A percentile compares a stretch with the other conserved stretches of the same genome.
Conservation (phyloP, 2,329 filamentous ascomycete species). For the Sphaerulina vaccinii region DNA sequence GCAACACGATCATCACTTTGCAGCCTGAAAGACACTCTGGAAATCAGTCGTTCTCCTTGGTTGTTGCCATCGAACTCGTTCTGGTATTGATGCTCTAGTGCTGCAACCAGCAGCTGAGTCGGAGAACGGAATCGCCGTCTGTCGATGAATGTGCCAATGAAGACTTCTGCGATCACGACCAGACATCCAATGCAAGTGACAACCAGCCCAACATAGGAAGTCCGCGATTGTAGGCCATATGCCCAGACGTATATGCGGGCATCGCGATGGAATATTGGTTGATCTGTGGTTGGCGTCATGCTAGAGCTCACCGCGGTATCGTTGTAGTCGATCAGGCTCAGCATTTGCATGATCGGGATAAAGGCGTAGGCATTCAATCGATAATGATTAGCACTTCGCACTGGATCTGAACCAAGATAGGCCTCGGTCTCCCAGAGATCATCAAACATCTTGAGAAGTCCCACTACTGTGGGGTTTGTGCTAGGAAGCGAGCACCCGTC, state of each 20-base stretch:
- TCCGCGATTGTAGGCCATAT: constrained; percentile 27
- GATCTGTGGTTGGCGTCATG: neutral
- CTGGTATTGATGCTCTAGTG: constrained; percentile 27
- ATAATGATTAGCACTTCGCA: neutral
- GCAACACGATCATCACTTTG: constrained; percentile 12
- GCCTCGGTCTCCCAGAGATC: too few relatives aligned
- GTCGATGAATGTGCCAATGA: constrained; percentile 20
- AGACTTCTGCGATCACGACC: constrained; percentile 24
- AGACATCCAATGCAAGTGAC: constrained; percentile 21
- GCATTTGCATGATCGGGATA: constrained; percentile 12
- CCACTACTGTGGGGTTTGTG: neutral
- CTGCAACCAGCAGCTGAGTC: constrained; percentile 28
- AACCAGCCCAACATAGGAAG: constrained; percentile 23
- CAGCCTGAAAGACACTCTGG: constrained; percentile 22
- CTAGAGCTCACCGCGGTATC: neutral
- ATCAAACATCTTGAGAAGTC: neutral
- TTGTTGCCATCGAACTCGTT: constrained; percentile 25
- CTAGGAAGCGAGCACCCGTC: neutral
- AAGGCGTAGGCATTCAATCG: neutral
- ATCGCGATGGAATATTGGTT: constrained; percentile 12
- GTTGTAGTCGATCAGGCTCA: constrained; percentile 28
- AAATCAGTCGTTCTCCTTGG: constrained; percentile 22
- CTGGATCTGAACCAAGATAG: neutral
- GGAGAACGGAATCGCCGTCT: constrained; percentile 18
- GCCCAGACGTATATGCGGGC: constrained; percentile 28